Conservation (phyloP, 305 asterid genomes). For the Lippia alba region DNA sequence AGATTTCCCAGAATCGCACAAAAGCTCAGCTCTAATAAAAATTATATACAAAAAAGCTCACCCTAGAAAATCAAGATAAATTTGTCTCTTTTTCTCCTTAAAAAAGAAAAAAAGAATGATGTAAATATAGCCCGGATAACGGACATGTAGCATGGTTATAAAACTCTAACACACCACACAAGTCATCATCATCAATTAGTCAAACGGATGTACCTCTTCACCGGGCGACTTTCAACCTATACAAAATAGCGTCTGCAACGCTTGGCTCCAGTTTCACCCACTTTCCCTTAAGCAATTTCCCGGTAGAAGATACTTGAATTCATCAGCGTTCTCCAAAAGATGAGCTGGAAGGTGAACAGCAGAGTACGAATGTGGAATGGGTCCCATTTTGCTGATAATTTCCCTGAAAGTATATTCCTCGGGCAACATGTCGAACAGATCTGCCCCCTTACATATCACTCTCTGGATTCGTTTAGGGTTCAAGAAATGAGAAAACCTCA, state of each 20-base stretch:
- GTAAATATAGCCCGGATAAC: conserved; percentile 43
- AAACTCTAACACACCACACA: conserved; percentile 45
- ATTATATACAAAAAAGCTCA: conserved; percentile 60
- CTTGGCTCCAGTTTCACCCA: conserved; percentile 45
- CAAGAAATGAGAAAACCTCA: conserved; percentile 79
- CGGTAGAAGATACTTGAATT: conserved; percentile 75
- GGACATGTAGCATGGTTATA: conserved; percentile 50
- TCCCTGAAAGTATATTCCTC: conserved; percentile 93
- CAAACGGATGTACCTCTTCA: conserved; percentile 35
- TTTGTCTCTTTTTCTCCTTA: conserved; percentile 21
- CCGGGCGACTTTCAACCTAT: conserved; percentile 50
- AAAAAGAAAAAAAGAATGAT: conserved; percentile 49
- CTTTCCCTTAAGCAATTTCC: conserved; percentile 85
- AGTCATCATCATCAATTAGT: conserved; percentile 42
- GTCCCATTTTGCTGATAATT: conserved; percentile 93
- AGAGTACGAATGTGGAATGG: conserved; percentile 91
- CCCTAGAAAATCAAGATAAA: conserved; percentile 52
- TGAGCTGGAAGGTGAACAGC: conserved; percentile 92
- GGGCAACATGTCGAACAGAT: conserved; percentile 93
- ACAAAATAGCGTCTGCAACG: conserved; percentile 36
- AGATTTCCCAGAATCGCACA: conserved; percentile 29
- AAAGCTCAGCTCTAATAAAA: conserved; percentile 40
- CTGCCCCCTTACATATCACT: conserved; percentile 85
- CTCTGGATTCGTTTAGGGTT: conserved; percentile 81
- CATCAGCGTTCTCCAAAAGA: conserved; percentile 77